phyloP scores from a whole-genome alignment of 371 early-diverging fungal genomes.

The Saksenaea oblongispora region DNA sequence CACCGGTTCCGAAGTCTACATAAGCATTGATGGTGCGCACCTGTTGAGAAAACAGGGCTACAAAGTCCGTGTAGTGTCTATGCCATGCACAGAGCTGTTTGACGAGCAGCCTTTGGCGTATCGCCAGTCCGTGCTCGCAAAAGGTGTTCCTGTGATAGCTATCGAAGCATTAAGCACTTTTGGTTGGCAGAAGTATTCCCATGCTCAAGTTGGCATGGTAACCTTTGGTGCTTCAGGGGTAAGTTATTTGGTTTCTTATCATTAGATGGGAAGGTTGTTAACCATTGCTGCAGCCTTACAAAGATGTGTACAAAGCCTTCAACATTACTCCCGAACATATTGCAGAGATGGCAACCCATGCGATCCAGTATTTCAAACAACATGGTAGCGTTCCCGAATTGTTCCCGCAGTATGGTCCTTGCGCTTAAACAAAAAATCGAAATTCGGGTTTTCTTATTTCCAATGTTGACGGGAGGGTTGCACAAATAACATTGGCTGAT shows the following conservation, averaged over 20 bases:
- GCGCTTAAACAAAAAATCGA: conserved; percentile 1
- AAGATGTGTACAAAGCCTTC: conserved; percentile 75
- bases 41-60: conserved; percentile 60
- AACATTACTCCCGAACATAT: conserved; percentile 73
- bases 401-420: conserved; percentile 12
- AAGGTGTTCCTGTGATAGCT: conserved; percentile 80
- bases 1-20: conserved; percentile 96
- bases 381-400: conserved; percentile 29
- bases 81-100: conserved; percentile 95
- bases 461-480: not conserved
- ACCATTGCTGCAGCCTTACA: conserved; percentile 47
- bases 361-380: conserved; percentile 68
- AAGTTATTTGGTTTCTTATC: not conserved
- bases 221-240: conserved; percentile 91
- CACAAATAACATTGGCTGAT: not conserved
- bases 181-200: conserved; percentile 96
- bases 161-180: conserved; percentile 95
- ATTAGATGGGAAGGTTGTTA: not conserved
- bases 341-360: conserved; percentile 68
- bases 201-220: conserved; percentile 89
- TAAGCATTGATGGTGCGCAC: conserved; percentile 87
- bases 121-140: conserved; percentile 79
- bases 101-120: conserved; percentile 91
- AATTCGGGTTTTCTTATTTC: not conserved
- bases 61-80: conserved; percentile 89